phyloP scores from a whole-genome alignment of 2,329 filamentous ascomycete species.

The Cladorrhinum sp. region DNA sequence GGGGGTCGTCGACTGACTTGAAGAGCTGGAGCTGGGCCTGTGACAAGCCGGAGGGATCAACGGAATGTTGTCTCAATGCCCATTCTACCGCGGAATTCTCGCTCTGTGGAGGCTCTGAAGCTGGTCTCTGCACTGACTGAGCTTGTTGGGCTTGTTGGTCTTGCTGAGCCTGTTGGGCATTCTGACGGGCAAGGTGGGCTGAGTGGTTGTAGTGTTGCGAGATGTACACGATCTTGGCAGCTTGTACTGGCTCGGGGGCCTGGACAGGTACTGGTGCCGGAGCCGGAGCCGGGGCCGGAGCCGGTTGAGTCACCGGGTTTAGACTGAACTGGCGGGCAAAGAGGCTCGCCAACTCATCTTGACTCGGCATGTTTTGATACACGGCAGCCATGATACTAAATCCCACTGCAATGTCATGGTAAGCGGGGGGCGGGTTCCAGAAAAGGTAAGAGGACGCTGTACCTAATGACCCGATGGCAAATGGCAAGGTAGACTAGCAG shows the following conservation, averaged over 20 bases:
- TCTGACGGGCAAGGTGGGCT: constrained; percentile 55
- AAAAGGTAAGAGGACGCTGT: neutral
- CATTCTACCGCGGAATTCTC: constrained; percentile 52
- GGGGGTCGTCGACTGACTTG: constrained; percentile 66
- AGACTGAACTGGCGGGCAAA: constrained; percentile 75
- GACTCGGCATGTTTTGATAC: constrained; percentile 57
- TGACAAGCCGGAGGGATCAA: constrained; percentile 68
- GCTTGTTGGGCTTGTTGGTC: constrained; percentile 34
- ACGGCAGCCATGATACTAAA: constrained; percentile 38
- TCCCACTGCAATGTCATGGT: constrained; percentile 19
- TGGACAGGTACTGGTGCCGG: constrained; percentile 28
- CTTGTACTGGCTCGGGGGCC: constrained; percentile 31
- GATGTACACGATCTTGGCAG: constrained; percentile 61
- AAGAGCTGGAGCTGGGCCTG: constrained; percentile 76
- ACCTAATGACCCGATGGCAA: neutral
- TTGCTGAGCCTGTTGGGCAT: constrained; percentile 33
- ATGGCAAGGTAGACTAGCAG: neutral
- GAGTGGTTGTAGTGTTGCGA: constrained; percentile 85
- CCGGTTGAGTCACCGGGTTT: constrained; percentile 26
- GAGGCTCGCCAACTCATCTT: constrained; percentile 79
- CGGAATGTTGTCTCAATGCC: constrained; percentile 62
- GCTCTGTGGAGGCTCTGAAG: constrained; percentile 49
- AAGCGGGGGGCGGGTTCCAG: neutral
- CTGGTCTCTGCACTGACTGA: constrained; percentile 30
- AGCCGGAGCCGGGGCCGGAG: constrained; percentile 24